Percentiles rank a stretch among this genome's conserved stretches.
phyloP scores from a whole-genome alignment of 192 early-diverging fungal genomes.

The Phlyctochytrium bullatum region DNA sequence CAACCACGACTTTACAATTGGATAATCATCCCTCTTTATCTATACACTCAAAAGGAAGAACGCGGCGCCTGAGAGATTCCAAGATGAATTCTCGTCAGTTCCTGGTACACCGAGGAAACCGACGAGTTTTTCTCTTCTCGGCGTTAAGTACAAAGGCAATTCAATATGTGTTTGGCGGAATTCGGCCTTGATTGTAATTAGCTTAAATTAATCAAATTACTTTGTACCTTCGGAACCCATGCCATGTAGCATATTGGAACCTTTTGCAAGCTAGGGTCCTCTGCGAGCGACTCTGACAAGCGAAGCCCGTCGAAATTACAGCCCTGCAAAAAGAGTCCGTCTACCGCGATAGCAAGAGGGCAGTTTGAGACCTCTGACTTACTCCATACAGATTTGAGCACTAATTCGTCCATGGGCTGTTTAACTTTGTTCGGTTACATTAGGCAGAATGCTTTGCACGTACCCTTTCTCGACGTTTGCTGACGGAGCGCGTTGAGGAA shows the following conservation, averaged over 20 bases:
- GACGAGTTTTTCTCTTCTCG: constrained; percentile 40
- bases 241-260: constrained; percentile 43
- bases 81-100: constrained; percentile 26
- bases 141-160: constrained; percentile 41
- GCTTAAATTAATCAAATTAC: not conserved
- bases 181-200: not conserved
- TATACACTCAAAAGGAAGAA: constrained; percentile 37
- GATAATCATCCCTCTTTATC: not conserved
- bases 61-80: constrained; percentile 49
- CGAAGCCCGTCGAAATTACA: constrained; percentile 44
- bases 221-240: constrained; percentile 43
- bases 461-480: constrained; percentile 48
- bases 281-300: constrained; percentile 34
- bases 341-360: constrained; percentile 29
- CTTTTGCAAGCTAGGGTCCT: constrained; percentile 40
- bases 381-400: constrained; percentile 40
- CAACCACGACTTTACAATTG: not conserved
- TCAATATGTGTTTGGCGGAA: constrained; percentile 17
- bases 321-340: constrained; percentile 49
- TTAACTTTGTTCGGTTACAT: constrained; percentile 26
- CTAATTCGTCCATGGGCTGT: constrained; percentile 46
- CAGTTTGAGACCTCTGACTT: constrained; percentile 8
- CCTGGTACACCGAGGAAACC: constrained; percentile 37
- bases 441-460: constrained; percentile 3
- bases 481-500: constrained; percentile 56